A percentile compares a stretch with the other conserved stretches of the same genome.
Evolutionary conservation across 2,329 filamentous ascomycete species (phyloP).

Genomic region (Bretziella fagacearum): DNA sequence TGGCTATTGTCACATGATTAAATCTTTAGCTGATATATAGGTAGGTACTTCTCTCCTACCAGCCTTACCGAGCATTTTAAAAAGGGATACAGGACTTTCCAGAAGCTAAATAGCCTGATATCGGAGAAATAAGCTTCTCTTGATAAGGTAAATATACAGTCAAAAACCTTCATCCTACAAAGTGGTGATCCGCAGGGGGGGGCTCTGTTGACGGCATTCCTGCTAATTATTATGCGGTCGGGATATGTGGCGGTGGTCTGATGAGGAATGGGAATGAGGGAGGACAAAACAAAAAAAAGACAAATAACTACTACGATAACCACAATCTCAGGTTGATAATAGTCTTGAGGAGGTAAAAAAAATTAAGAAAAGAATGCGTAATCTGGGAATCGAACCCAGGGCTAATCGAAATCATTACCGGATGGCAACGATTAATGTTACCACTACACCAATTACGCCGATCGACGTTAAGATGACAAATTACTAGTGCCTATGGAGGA

Average conservation of each 20-base stretch:
- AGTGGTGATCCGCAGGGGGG: background rate
- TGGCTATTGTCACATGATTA: no score
- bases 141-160: background rate
- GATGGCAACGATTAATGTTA: slow-evolving; percentile 10
- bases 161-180: background rate
- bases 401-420: slow-evolving; percentile 6
- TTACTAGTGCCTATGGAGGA: background rate
- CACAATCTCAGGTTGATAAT: no score
- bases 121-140: background rate
- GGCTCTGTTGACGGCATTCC: background rate
- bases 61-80: no score
- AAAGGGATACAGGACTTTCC: no score
- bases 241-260: no score
- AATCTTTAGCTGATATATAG: no score
- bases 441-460: slow-evolving; percentile 12
- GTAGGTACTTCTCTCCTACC: no score
- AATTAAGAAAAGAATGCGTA: background rate
- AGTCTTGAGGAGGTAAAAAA: no score
- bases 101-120: no score
- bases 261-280: background rate
- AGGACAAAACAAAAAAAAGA: no score
- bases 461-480: background rate
- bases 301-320: background rate
- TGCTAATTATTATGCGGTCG: no score
- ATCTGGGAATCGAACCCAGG: slow-evolving; percentile 5